Evolutionary conservation across 2,329 filamentous ascomycete genomes (phyloP).

Genomic region (Dendrostoma leiphaemia): DNA sequence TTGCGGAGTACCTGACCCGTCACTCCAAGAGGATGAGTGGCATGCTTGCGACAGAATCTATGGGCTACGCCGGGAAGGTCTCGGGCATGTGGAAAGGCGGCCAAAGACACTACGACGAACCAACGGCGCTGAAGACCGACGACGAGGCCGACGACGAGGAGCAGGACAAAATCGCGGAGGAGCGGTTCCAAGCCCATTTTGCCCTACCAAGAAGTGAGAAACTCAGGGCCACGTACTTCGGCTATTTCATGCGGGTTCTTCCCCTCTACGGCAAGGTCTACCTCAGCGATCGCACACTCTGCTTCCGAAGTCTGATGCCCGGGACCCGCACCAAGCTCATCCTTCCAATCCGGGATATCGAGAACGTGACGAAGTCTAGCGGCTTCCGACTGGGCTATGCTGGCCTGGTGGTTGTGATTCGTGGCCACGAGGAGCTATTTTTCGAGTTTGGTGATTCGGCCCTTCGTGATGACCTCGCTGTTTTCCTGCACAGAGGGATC

Average conservation of each 20-base stretch:
- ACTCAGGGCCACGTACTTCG: constrained; percentile 86
- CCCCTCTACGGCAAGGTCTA: constrained; percentile 97
- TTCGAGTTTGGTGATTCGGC: constrained; percentile 85
- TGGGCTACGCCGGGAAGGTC: constrained; percentile 95
- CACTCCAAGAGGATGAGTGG: constrained; percentile 79
- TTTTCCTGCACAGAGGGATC: constrained; percentile 74
- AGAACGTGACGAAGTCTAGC: constrained; percentile 92
- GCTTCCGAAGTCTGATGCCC: constrained; percentile 87
- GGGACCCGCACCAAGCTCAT: constrained; percentile 92
- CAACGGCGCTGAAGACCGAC: constrained; percentile 48
- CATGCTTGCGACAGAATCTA: constrained; percentile 82
- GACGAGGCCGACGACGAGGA: constrained; percentile 53
- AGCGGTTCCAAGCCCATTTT: constrained; percentile 88
- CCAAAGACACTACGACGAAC: constrained; percentile 79
- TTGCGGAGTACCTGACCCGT: constrained; percentile 79
- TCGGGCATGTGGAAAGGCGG: constrained; percentile 96
- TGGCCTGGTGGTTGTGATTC: constrained; percentile 87
- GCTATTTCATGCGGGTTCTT: constrained; percentile 83
- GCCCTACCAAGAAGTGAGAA: constrained; percentile 80
- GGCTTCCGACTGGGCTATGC: constrained; percentile 91
- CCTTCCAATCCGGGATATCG: constrained; percentile 83
- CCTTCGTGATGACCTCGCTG: constrained; percentile 81
- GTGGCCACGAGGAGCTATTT: constrained; percentile 92
- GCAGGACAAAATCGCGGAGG: constrained; percentile 57
- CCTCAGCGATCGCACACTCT: constrained; percentile 82